Percentiles rank a stretch among this genome's conserved stretches.
These are phyloP conservation scores for Tolypocladium sp. DNA, from an alignment of 2,329 filamentous ascomycete genomes.

Conservation along the genomic window DNA sequence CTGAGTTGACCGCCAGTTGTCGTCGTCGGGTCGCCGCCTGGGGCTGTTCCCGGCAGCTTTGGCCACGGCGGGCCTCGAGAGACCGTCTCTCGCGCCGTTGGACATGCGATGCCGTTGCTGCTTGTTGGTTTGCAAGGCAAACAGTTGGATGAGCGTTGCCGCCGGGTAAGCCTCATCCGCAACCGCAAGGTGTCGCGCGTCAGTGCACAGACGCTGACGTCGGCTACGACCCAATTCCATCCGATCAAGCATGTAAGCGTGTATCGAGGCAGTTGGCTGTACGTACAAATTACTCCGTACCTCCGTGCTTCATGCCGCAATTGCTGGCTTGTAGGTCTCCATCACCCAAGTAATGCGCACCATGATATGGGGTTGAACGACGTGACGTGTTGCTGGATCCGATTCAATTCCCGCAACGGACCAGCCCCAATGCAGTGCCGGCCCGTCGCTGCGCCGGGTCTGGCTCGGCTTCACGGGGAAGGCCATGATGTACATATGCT, in stretches of 20 bases:
- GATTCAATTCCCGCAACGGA: neutral
- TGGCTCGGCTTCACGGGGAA: neutral
- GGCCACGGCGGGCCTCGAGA: neutral
- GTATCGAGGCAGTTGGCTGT: neutral
- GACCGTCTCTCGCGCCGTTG: neutral
- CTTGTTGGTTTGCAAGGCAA: neutral
- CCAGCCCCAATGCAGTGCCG: neutral
- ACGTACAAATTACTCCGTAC: neutral
- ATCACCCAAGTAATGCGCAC: neutral
- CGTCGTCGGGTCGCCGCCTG: neutral
- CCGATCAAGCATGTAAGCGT: neutral
- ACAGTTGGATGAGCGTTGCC: neutral
- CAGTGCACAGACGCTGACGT: conserved; percentile 1
- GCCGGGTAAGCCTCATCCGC: conserved; percentile 2
- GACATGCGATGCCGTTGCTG: neutral
- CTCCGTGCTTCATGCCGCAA: neutral
- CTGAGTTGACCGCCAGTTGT: conserved; percentile 8
- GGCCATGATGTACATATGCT: neutral
- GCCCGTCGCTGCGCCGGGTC: neutral
- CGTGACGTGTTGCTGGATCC: neutral
- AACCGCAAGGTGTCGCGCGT: neutral
- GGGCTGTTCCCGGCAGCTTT: neutral
- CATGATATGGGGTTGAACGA: neutral
- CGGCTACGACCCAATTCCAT: neutral
- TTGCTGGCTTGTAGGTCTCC: neutral